phyloP scores from a whole-genome alignment of 1,284 basidiomycete species.

The Apiotrichum akiyoshidainum region DNA sequence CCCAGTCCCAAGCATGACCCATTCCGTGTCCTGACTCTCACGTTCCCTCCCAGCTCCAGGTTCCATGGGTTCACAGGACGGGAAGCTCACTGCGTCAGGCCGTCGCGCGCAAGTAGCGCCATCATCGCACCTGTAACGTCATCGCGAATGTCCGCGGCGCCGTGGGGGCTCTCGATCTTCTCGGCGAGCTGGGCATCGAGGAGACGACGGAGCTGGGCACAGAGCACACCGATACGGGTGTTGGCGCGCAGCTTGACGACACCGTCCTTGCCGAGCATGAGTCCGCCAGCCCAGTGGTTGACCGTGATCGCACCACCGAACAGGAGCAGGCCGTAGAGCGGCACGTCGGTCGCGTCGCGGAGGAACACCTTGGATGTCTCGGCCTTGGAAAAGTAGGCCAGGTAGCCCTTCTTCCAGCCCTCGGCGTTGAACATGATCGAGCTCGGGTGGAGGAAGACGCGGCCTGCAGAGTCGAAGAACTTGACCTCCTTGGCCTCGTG shows the following conservation, averaged over 20 bases:
- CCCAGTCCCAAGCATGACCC: too few relatives aligned
- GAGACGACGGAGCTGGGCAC: constrained; percentile 78
- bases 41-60: too few relatives aligned
- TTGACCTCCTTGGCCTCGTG: constrained; percentile 77
- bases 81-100: constrained; percentile 24
- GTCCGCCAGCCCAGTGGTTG: constrained; percentile 71
- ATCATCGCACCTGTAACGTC: constrained; percentile 68
- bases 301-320: constrained; percentile 78
- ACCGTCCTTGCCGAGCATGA: constrained; percentile 61
- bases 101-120: constrained; percentile 58
- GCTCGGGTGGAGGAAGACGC: constrained; percentile 64
- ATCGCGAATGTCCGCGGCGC: constrained; percentile 56
- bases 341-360: constrained; percentile 84
- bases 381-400: constrained; percentile 79
- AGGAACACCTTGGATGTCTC: constrained; percentile 82
- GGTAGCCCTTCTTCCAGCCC: constrained; percentile 71
- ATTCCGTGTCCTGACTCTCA: too few relatives aligned
- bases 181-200: constrained; percentile 66
- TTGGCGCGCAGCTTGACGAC: constrained; percentile 71
- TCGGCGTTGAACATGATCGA: constrained; percentile 70
- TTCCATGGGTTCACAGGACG: too few relatives aligned
- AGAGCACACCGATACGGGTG: constrained; percentile 83
- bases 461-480: constrained; percentile 61
- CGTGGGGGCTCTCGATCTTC: constrained; percentile 51
- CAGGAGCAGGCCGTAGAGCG: constrained; percentile 75